phyloP scores from a whole-genome alignment of 352 stramenopile species.

The Phytophthora pseudosyringae region DNA sequence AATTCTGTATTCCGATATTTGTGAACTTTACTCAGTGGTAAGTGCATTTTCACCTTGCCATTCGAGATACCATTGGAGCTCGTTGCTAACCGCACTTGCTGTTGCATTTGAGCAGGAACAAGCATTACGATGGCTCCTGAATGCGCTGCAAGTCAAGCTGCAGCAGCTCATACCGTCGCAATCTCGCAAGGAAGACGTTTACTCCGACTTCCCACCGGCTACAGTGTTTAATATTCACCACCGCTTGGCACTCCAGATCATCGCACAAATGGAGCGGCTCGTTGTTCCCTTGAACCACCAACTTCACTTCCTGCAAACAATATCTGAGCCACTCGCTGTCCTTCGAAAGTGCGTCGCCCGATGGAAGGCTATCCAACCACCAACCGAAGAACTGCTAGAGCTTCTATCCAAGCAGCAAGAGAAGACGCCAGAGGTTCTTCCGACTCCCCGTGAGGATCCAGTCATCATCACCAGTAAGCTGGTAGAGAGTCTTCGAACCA shows the following conservation, averaged over 20 bases:
- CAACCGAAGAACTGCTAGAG: slow-evolving; percentile 27
- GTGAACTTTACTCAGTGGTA: slow-evolving; percentile 41
- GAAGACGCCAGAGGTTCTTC: slow-evolving; percentile 3
- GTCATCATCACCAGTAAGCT: slow-evolving; percentile 8
- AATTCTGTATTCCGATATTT: slow-evolving; percentile 18
- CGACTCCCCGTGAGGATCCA: slow-evolving; percentile 28
- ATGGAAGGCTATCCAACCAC: slow-evolving; percentile 25
- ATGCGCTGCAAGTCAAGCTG: slow-evolving; percentile 8
- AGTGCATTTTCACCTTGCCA: slow-evolving; percentile 4
- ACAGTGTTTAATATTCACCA: slow-evolving; percentile 15
- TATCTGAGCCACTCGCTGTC: slow-evolving; percentile 6
- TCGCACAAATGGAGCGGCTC: slow-evolving; percentile 21
- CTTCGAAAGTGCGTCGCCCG: slow-evolving; percentile 6
- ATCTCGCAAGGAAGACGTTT: not conserved
- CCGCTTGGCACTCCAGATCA: slow-evolving; percentile 21
- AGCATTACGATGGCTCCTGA: slow-evolving; percentile 23
- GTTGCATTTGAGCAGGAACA: slow-evolving; percentile 11
- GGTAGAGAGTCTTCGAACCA: slow-evolving; percentile 23
- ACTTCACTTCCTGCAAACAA: slow-evolving; percentile 23
- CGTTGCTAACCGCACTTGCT: not conserved
- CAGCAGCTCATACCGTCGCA: not conserved
- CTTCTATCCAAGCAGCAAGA: slow-evolving; percentile 13
- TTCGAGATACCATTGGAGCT: not conserved
- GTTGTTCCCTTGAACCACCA: slow-evolving; percentile 33
- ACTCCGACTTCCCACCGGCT: not conserved